Conservation (phyloP, 2,329 filamentous ascomycete genomes). For the Didymella segeticola region DNA sequence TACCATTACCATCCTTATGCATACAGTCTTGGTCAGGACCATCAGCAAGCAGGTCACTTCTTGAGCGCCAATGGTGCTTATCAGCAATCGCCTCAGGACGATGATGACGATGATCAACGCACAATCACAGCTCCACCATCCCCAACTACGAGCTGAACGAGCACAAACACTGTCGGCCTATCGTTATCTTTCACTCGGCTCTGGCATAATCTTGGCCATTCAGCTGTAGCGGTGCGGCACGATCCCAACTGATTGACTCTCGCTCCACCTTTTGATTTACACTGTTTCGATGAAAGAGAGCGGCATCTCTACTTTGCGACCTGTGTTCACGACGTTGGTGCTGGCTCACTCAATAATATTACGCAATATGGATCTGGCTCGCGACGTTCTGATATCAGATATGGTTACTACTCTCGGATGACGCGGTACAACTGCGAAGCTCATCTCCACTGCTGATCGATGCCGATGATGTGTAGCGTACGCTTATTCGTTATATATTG, state of each 20-base stretch:
- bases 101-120: constrained; percentile 43
- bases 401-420: constrained; percentile 18
- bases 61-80: constrained; percentile 33
- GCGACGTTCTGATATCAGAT: constrained; percentile 7
- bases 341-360: constrained; percentile 1
- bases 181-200: neutral
- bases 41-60: constrained; percentile 34
- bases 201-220: neutral
- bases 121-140: constrained; percentile 48
- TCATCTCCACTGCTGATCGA: neutral
- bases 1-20: constrained; percentile 38
- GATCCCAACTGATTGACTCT: constrained; percentile 19
- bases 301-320: constrained; percentile 16
- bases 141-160: constrained; percentile 37
- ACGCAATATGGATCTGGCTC: constrained; percentile 22
- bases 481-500: constrained; percentile 6
- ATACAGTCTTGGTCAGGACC: constrained; percentile 40
- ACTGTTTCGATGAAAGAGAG: constrained; percentile 21
- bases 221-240: constrained; percentile 4
- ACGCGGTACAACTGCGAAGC: constrained; percentile 1
- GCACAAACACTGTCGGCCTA: neutral
- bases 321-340: neutral
- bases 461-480: neutral
- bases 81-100: constrained; percentile 31
- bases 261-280: constrained; percentile 32